phyloP scores from a whole-genome alignment of 2,329 filamentous ascomycete genomes.

The Teratosphaeria epicoccoides region DNA sequence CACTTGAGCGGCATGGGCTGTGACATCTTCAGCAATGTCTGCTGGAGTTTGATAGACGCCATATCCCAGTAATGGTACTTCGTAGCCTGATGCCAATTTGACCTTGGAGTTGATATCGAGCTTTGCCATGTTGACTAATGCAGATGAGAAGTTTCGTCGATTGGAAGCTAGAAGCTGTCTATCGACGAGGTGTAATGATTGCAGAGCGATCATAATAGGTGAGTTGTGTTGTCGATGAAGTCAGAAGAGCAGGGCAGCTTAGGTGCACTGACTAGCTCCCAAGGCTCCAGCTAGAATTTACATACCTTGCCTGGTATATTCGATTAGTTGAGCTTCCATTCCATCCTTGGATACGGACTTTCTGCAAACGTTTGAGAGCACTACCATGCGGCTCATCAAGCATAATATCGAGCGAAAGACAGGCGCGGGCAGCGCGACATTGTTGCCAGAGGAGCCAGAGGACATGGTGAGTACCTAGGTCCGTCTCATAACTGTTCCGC shows the following conservation, averaged over 20 bases:
- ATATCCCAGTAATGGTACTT: conserved; percentile 51
- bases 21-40: conserved; percentile 47
- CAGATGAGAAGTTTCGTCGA: conserved; percentile 9
- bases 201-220: not conserved
- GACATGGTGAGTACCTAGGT: conserved; percentile 55
- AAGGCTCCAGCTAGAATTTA: too few relatives aligned
- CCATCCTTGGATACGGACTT: too few relatives aligned
- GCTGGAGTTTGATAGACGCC: conserved; percentile 42
- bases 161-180: conserved; percentile 1
- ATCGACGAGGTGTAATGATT: not conserved
- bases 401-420: conserved; percentile 53
- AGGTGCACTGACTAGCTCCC: too few relatives aligned
- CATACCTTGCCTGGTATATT: too few relatives aligned
- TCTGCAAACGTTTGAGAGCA: not conserved
- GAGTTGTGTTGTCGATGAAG: not conserved
- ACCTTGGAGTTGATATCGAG: conserved; percentile 39
- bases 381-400: conserved; percentile 56
- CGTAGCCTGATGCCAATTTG: conserved; percentile 48
- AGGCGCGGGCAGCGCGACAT: conserved; percentile 54
- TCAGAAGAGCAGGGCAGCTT: not conserved
- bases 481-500: not conserved
- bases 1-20: conserved; percentile 43
- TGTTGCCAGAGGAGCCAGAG: conserved; percentile 62
- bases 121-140: conserved; percentile 29
- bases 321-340: too few relatives aligned